Percentiles rank a stretch among this genome's conserved stretches.
Conservation (phyloP, 331 rosid species). For the Cydonia oblonga region DNA sequence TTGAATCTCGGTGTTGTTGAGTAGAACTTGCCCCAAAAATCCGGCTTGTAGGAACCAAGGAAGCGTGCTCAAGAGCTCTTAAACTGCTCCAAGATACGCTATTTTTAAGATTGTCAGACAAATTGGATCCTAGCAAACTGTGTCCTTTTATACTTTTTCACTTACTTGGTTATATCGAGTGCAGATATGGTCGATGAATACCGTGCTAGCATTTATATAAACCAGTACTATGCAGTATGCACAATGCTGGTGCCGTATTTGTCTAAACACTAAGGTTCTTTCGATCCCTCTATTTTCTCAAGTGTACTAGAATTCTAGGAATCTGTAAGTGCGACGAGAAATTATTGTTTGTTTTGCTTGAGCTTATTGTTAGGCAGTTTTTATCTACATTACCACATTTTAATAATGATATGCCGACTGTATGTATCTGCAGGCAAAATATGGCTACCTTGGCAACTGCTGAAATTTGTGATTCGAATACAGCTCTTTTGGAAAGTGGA, state of each 20-base stretch:
- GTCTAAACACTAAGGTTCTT: background rate
- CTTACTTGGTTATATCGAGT: background rate
- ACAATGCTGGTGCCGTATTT: background rate
- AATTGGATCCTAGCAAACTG: background rate
- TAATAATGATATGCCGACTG: background rate
- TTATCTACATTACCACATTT: background rate
- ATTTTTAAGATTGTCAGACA: background rate
- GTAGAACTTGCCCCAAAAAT: background rate
- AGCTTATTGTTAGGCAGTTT: background rate
- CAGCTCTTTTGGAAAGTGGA: conserved; percentile 34
- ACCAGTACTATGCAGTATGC: no score
- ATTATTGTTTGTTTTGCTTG: background rate
- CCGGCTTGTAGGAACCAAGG: background rate
- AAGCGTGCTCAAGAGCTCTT: background rate
- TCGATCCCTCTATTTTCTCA: background rate
- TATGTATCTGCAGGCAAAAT: conserved; percentile 15
- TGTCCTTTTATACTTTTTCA: background rate
- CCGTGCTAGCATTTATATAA: background rate
- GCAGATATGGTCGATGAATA: background rate
- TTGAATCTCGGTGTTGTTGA: background rate
- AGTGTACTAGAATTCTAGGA: background rate
- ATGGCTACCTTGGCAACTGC: conserved; percentile 56
- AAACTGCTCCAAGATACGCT: background rate
- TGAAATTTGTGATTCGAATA: conserved; percentile 54
- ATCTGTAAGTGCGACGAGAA: background rate